Percentiles rank a stretch among this genome's conserved stretches.
phyloP scores from a whole-genome alignment of 225 moss, liverwort and hornwort genomes.

The Bryoerythrophyllum caledonicum region DNA sequence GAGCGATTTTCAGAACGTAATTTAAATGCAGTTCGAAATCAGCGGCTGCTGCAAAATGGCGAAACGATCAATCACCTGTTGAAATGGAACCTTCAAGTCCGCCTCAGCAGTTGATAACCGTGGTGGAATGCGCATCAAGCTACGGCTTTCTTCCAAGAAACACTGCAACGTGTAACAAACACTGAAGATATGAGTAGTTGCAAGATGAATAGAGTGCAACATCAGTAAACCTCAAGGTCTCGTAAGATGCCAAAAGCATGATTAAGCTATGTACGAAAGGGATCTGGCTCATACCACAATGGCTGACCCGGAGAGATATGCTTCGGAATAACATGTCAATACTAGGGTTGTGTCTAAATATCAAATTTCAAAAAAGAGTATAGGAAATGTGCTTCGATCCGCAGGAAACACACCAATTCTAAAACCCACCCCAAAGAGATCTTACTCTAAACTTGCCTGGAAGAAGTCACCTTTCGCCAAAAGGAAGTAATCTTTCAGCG shows the following conservation, averaged over 20 bases:
- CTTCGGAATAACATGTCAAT: slow-evolving; percentile 13
- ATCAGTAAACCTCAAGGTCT: background rate
- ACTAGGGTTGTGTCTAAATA: background rate
- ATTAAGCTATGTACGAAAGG: background rate
- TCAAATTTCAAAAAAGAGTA: slow-evolving; percentile 1
- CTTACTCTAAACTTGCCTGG: slow-evolving; percentile 63
- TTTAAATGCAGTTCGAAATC: background rate
- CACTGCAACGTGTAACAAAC: slow-evolving; percentile 59
- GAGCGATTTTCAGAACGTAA: background rate
- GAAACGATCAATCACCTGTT: slow-evolving; percentile 61
- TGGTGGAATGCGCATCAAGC: slow-evolving; percentile 92
- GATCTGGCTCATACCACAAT: background rate
- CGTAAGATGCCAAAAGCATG: slow-evolving; percentile 9
- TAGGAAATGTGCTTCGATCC: background rate
- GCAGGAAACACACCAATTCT: slow-evolving; percentile 13
- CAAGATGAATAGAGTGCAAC: background rate
- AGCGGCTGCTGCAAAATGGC: slow-evolving; percentile 19
- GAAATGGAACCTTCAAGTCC: slow-evolving; percentile 97
- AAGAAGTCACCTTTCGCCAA: slow-evolving; percentile 99
- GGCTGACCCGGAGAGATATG: background rate
- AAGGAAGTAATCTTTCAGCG: slow-evolving; percentile 95
- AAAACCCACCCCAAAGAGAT: slow-evolving; percentile 7
- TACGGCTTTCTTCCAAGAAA: slow-evolving; percentile 96
- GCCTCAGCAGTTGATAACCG: slow-evolving; percentile 93
- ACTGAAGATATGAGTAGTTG: slow-evolving; percentile 1